Base-by-base conservation (phyloP, 441 rosid genomes). In the Pelargonium myrrhifolium region DNA sequence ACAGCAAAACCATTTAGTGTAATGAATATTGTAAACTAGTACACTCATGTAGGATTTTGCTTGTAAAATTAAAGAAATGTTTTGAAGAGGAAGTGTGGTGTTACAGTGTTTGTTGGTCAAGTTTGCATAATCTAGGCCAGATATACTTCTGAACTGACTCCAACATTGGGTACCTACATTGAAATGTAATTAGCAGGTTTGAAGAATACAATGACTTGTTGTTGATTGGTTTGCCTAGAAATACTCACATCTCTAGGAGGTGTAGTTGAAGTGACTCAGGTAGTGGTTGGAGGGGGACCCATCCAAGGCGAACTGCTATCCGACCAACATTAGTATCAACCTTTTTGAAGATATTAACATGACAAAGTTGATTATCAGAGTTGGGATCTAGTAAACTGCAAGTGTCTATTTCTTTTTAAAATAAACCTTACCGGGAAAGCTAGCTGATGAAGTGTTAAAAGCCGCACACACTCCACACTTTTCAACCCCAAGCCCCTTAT, bases 311-410 rank as follows among this genome's bases (percentile, higher is more conserved):
- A 73, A 95, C 98, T 10, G 98, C 99, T 76, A 95, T 95, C 40
- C 97, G 86, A 75, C 98, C 99, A 42, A 95, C 99, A 77, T 95
- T 92, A 1, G 98, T 95, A 79, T 92, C 99, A 69, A 95, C 99
- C 99, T 95, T 85, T 70, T 67, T 18, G 51, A 65, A 62, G 81
- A 71, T 43, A 75, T 69, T 66, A 68, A 68, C 49, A 58, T 66
- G 40, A 43, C 3, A 73, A 18, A 9, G 20, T 42, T 68, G 35
- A 58, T 40, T 66, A 59, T 63, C 59, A 21, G 10, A 20, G 74
- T 60, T 75, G 26, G 40, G 66, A 53, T 66, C 28, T 55, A 58
- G 56, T 66, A 62, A 68, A 47, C 72, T 40, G 18, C 59, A 66
- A 37, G 65, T 49, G 31, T 58, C 35, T 28, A 68, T 71, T 66